Evolutionary conservation across 352 stramenopile species (phyloP).

Genomic region (Globisporangium abappressorium): DNA sequence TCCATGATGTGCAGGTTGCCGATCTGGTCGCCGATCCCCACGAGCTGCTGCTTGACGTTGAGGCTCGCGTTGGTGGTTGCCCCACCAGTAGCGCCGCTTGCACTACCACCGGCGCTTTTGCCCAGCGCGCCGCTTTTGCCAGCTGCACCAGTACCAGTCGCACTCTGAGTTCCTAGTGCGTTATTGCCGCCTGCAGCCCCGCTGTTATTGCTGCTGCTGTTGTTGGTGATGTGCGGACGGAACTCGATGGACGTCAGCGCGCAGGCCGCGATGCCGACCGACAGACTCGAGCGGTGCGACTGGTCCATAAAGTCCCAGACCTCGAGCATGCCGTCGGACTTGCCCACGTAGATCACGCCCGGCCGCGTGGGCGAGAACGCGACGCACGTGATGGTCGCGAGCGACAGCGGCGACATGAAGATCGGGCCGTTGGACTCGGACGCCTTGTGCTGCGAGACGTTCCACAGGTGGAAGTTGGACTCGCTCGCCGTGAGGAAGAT

Average conservation of each 20-base stretch:
- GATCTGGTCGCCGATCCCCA: conserved; percentile 89
- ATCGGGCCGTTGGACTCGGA: conserved; percentile 63
- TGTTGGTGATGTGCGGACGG: conserved; percentile 30
- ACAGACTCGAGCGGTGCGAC: conserved; percentile 81
- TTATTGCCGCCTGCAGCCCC: not conserved
- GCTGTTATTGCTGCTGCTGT: conserved; percentile 1
- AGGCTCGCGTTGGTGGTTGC: conserved; percentile 18
- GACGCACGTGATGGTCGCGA: conserved; percentile 76
- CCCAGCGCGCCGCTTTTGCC: conserved; percentile 6
- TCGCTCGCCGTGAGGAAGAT: conserved; percentile 89
- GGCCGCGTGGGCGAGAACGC: conserved; percentile 88
- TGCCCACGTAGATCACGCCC: conserved; percentile 86
- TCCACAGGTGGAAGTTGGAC: conserved; percentile 92
- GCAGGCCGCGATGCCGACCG: conserved; percentile 79
- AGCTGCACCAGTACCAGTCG: conserved; percentile 7
- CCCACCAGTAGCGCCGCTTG: not conserved
- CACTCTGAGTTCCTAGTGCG: conserved; percentile 1
- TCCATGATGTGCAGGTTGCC: conserved; percentile 93
- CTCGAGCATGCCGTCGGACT: conserved; percentile 88
- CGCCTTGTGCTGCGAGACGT: conserved; percentile 52
- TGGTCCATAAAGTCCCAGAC: conserved; percentile 94
- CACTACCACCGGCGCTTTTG: conserved; percentile 6
- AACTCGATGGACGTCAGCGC: conserved; percentile 88
- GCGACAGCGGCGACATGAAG: conserved; percentile 84
- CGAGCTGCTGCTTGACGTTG: conserved; percentile 84